Evolutionary conservation across 805 yeast species (phyloP), one percentile per base, ranked within the genome.

Genomic region (Candida parachauliodes): DNA sequence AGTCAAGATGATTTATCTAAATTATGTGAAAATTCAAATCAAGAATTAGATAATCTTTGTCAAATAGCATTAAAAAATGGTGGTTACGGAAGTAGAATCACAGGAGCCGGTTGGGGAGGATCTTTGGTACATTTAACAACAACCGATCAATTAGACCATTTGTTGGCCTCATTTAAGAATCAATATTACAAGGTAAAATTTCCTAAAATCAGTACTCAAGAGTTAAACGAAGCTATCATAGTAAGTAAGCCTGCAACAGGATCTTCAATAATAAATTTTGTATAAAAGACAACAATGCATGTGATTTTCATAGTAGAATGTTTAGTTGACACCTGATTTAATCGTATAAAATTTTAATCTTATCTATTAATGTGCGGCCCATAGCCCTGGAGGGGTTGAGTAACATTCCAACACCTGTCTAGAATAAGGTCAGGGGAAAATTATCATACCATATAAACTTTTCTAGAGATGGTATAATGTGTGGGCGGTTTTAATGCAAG

Each of bases 81-180:
- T 3, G 65, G 85, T 1, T 66, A 58, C 41, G 88, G 88, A 12
- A 76, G 85, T 1, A 67, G 89, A 38, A 70, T 79, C n/a, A 81
- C 88, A 8, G 89, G 88, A 19, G 88, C 89, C 14, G 89, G 89
- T 3, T 82, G 79, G 72, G 88, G 88, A 23, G 88, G 88, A 5
- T 76, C 81, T 21, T 68, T 83, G 0, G 83, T 82, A n/a, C 85
- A 81, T 51, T 57, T 82, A 39, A 75, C 81, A 8, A 60, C 72
- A 3, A 59, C 62, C 4, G 66, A 67, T 41, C 68, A 63, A 41
- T 59, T 72, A 8, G 54, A 51, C 0, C 37, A 37, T 2, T 62
- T 78, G 20, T 55, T 58, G 8, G 40, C 44, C 2, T 78, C 81
- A 0, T 60, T 81, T 36, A 60, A 52, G 17, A 59, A 65, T n/a